Evolutionary conservation across 176 grass and related monocot genomes (phyloP), one percentile per base, ranked within the genome.

Genomic region (Bolboschoenus planiculmis): DNA sequence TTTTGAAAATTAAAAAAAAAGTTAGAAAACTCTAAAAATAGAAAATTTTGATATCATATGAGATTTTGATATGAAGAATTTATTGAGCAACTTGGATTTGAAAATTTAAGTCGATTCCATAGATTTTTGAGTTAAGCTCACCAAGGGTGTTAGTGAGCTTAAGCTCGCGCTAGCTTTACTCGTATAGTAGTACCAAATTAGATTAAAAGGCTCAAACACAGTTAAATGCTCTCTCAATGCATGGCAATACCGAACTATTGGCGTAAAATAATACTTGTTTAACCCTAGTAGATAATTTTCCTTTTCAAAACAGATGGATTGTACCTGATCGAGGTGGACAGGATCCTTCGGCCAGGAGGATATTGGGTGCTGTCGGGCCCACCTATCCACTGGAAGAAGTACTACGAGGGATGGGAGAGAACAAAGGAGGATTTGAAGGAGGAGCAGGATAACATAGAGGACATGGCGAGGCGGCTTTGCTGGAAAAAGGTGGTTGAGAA

Each of bases 301-400:
- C 40, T 16, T 77, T 5, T 77, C 15, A 50, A n/a, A 9, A 88
- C 81, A 97, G 95, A 94, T 92, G 95, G 92, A 60, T 50, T 97
- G 37, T 97, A 97, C 72, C 85, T 97, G 21, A 91, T 84, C 7
- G 95, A 97, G 82, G 88, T 97, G 0, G 95, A 97, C 79, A 90
- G 95, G 70, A 87, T 97, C 87, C 85, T 97, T 84, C 88, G 95
- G 73, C 95, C 95, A 36, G 95, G 95, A 76, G 95, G 95, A 44
- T 97, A 94, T 21, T 97, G 95, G 95, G 90, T 97, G 56, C 85
- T 85, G 16, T 94, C 95, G 44, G 95, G 95, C 44, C 95, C 95
- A 53, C 95, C 95, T 2, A 92, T 97, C 89, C 87, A 94, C 37
- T 97, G 95, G 95, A 97, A 89, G 85, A 94, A 88, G 1, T 84